Percentiles rank a stretch among this genome's conserved stretches.
These are phyloP conservation scores for Cyclocybe cylindracea DNA, from an alignment of 768 basidiomycete species.

Conservation along the genomic window DNA sequence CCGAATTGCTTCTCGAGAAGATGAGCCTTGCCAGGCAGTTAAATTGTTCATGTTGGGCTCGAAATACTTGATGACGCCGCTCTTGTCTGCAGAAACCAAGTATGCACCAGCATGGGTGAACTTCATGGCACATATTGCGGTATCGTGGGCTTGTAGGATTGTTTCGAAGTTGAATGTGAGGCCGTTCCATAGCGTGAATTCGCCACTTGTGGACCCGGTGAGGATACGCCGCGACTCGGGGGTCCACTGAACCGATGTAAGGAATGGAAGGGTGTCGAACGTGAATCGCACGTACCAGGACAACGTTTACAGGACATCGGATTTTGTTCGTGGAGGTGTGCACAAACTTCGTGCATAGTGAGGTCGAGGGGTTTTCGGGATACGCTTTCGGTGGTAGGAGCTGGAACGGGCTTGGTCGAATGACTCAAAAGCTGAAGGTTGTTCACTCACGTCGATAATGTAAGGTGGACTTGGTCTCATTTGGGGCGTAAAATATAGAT, in stretches of 20 bases:
- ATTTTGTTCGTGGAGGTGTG: slow-evolving; percentile 99
- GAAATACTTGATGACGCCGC: slow-evolving; percentile 96
- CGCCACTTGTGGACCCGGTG: slow-evolving; percentile 95
- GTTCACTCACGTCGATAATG: slow-evolving; percentile 78
- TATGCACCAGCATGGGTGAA: slow-evolving; percentile 95
- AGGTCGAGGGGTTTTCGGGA: slow-evolving; percentile 87
- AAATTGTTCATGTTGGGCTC: slow-evolving; percentile 99
- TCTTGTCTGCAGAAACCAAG: slow-evolving; percentile 90
- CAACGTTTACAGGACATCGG: slow-evolving; percentile 94
- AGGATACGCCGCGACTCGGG: slow-evolving; percentile 92
- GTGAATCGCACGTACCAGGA: slow-evolving; percentile 66
- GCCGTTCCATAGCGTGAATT: slow-evolving; percentile 99
- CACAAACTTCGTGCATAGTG: slow-evolving; percentile 94
- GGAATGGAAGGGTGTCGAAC: not conserved
- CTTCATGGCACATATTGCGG: slow-evolving; percentile 83
- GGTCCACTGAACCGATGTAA: slow-evolving; percentile 73
- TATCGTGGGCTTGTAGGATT: slow-evolving; percentile 98
- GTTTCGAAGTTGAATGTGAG: slow-evolving; percentile 99
- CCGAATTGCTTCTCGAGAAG: slow-evolving; percentile 85
- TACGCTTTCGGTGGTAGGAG: slow-evolving; percentile 94
- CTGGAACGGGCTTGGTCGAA: slow-evolving; percentile 39
- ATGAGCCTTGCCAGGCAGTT: slow-evolving; percentile 88
- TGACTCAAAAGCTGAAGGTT: slow-evolving; percentile 13
- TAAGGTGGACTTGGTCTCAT: slow-evolving; percentile 87
- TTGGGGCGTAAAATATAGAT: slow-evolving; percentile 71